phyloP scores from a whole-genome alignment of 164 flowering plant genomes.

The Vitis cinerea region DNA sequence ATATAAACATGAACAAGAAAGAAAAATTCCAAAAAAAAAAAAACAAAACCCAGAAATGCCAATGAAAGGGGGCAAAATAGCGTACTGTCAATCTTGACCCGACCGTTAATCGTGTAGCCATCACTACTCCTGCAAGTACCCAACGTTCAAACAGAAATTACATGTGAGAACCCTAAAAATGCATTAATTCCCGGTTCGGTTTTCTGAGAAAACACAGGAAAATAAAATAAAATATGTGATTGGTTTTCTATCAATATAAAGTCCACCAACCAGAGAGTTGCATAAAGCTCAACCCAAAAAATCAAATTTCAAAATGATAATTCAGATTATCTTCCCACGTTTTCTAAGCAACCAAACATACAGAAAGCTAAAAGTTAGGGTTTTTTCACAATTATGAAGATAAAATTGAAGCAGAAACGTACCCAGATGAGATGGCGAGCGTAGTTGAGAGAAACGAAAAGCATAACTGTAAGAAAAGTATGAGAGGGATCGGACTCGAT shows the following conservation, averaged over 20 bases:
- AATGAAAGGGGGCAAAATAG: neutral
- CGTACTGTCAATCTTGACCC: slow-evolving; percentile 52
- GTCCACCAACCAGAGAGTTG: neutral
- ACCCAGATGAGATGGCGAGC: slow-evolving; percentile 21
- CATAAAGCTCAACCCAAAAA: neutral
- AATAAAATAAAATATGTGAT: neutral
- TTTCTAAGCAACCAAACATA: neutral
- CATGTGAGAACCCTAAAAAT: neutral
- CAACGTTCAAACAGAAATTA: neutral
- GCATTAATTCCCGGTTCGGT: neutral
- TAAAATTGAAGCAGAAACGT: neutral
- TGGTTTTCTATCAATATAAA: neutral
- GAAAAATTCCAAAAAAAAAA: neutral
- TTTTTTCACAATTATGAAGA: neutral
- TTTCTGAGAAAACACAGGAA: neutral
- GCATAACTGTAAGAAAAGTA: slow-evolving; percentile 12
- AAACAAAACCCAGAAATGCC: neutral
- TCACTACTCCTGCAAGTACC: slow-evolving; percentile 36
- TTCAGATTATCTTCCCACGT: neutral
- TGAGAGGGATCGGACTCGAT: slow-evolving; percentile 13
- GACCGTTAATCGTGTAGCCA: slow-evolving; percentile 51
- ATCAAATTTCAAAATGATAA: neutral
- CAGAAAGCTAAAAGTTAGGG: neutral
- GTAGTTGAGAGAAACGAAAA: slow-evolving; percentile 14
- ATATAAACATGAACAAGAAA: neutral